Percentiles rank a stretch among this genome's conserved stretches.
Evolutionary conservation across 148 eudicot species (phyloP).

Genomic region (Agrostemma githago): DNA sequence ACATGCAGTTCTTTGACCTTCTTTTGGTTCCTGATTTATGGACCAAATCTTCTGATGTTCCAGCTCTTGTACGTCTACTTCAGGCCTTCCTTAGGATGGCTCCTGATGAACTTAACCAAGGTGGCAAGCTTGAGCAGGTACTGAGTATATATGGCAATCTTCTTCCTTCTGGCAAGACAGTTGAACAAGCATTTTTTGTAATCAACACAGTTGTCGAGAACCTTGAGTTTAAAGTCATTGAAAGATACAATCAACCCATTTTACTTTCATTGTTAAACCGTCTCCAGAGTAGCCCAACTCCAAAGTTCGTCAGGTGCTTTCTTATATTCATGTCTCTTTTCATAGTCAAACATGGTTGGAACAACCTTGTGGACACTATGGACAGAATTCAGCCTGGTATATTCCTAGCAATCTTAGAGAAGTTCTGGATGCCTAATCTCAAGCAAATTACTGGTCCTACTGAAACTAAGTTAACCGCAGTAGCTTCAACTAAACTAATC

Average conservation of each 20-base stretch:
- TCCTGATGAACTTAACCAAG: conserved; percentile 65
- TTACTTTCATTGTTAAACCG: conserved; percentile 58
- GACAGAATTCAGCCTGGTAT: conserved; percentile 61
- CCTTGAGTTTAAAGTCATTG: conserved; percentile 68
- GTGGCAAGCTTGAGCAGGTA: conserved; percentile 57
- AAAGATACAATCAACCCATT: conserved; percentile 49
- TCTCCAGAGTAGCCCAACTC: conserved; percentile 54
- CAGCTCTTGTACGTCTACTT: conserved; percentile 89
- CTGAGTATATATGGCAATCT: conserved; percentile 71
- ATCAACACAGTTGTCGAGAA: conserved; percentile 81
- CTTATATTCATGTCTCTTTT: conserved; percentile 82
- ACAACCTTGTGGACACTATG: conserved; percentile 58
- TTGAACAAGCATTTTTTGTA: conserved; percentile 90
- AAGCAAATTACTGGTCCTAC: conserved; percentile 69
- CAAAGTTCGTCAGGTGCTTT: conserved; percentile 69
- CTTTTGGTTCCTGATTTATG: conserved; percentile 71
- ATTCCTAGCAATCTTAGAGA: conserved; percentile 62
- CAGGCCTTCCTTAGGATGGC: conserved; percentile 93
- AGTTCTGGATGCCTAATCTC: conserved; percentile 84
- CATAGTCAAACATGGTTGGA: conserved; percentile 72
- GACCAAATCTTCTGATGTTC: conserved; percentile 87
- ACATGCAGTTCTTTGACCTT: conserved; percentile 76
- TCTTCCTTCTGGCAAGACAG: conserved; percentile 65
- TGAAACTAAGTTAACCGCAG: conserved; percentile 79
- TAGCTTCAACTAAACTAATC: conserved; percentile 78